Evolutionary conservation across 2,329 filamentous ascomycete genomes (phyloP).

Genomic region (Aspergillus arachidicola): DNA sequence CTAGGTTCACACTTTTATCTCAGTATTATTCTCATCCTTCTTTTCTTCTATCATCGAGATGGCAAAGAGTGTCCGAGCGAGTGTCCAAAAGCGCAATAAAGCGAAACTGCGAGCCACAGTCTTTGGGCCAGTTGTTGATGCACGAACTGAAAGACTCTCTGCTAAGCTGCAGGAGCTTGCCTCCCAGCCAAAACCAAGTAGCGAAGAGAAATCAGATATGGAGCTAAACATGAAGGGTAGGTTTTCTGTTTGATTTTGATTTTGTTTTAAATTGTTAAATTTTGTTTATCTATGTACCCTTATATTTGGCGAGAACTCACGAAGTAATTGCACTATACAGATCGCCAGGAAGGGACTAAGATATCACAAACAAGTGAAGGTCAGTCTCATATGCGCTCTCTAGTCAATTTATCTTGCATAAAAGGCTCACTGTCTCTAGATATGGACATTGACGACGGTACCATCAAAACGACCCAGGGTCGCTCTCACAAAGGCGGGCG

Average conservation of each 20-base stretch:
- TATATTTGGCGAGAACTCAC: background rate
- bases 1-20: background rate
- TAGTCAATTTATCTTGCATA: background rate
- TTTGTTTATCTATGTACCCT: background rate
- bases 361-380: slow-evolving; percentile 24
- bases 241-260: slow-evolving; percentile 20
- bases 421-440: slow-evolving; percentile 26
- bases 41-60: slow-evolving; percentile 54
- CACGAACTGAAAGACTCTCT: slow-evolving; percentile 78
- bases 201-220: slow-evolving; percentile 48
- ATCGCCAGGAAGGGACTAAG: slow-evolving; percentile 20
- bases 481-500: slow-evolving; percentile 34
- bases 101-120: slow-evolving; percentile 75
- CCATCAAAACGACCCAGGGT: slow-evolving; percentile 24
- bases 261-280: background rate
- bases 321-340: slow-evolving; percentile 14
- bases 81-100: slow-evolving; percentile 80
- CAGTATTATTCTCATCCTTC: background rate
- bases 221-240: slow-evolving; percentile 25
- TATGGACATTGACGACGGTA: slow-evolving; percentile 44
- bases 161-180: slow-evolving; percentile 83
- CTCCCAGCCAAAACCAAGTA: slow-evolving; percentile 69
- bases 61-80: slow-evolving; percentile 85
- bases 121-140: slow-evolving; percentile 80
- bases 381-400: slow-evolving; percentile 11